phyloP scores from a whole-genome alignment of 768 basidiomycete species.

The Rhizopogon vulgaris region DNA sequence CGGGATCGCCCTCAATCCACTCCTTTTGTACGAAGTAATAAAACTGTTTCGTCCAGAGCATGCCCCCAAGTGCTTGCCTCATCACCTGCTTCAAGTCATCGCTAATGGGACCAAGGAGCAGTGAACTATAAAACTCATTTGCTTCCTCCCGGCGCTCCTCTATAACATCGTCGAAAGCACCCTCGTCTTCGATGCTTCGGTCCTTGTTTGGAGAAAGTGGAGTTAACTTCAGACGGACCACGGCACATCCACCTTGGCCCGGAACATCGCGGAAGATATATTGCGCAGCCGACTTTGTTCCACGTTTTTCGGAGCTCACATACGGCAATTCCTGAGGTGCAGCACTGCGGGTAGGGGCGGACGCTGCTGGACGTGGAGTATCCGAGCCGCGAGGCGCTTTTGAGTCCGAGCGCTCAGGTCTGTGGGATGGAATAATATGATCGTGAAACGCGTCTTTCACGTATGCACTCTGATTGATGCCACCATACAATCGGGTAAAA shows the following conservation, averaged over 20 bases:
- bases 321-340: constrained; percentile 30
- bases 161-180: constrained; percentile 78
- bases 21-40: constrained; percentile 95
- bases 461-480: constrained; percentile 73
- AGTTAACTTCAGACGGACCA: constrained; percentile 91
- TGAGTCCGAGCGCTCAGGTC: constrained; percentile 31
- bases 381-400: background rate
- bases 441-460: constrained; percentile 99
- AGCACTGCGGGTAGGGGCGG: background rate
- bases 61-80: constrained; percentile 92
- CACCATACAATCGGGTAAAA: constrained; percentile 85
- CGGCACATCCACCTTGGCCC: constrained; percentile 86
- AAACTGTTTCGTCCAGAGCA: constrained; percentile 98
- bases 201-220: constrained; percentile 70
- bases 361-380: background rate
- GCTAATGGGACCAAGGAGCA: constrained; percentile 78
- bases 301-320: constrained; percentile 79
- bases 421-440: constrained; percentile 86
- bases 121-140: constrained; percentile 87
- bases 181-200: constrained; percentile 79
- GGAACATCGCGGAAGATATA: constrained; percentile 86
- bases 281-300: constrained; percentile 92
- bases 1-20: constrained; percentile 94
- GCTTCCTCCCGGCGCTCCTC: constrained; percentile 91
- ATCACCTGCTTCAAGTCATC: constrained; percentile 94